Base-by-base conservation (phyloP, 2,329 filamentous ascomycete genomes). In the Pseudogymnoascus sp. region DNA sequence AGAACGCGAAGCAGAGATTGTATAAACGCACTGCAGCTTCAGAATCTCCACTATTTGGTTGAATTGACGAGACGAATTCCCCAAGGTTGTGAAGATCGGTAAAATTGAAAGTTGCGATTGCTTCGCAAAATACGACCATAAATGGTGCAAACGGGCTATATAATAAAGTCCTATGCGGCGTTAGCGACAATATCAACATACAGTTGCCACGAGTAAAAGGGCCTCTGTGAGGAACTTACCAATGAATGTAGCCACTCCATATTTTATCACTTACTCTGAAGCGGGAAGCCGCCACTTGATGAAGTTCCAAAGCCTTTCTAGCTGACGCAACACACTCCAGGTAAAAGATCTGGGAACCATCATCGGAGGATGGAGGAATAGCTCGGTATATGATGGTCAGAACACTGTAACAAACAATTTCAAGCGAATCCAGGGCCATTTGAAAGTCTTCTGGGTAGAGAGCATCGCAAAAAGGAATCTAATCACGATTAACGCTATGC, bases 21-120 rank as follows among this genome's bases (percentile, higher is more conserved):
- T 79, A 77, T 3, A 81, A 69, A 63, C 77, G 78, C n/a, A 78
- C 74, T 7, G 78, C 75, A 2, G 76, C 77, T 66, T 80, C 77
- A 2, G 38, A 41, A 41, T 41, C 38, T 19, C 38, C 38, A 41
- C 7, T 41, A 19, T 2, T n/a, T 19, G 79, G 80, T 7, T 77
- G 69, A 0, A 72, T 72, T 41, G 74, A 74, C 23, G 76, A 74
- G 0, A 79, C 74, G 61, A 81, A 80, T 2, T 76, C 74, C 35
- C 75, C 72, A 1, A 82, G 73, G 1, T 72, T 72, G 19, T 68
- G 61, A 4, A 81, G 74, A 61, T 81, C 79, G 11, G 68, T 67
- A 25, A 67, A 64, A 23, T 78, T 72, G 33, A 73, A 74, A 3
- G 74, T 73, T 60, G 76, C 73, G 60, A 64, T 62, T 22, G 61